Evolutionary conservation across 2,329 filamentous ascomycete genomes (phyloP), one percentile per base, ranked within the genome.

Genomic region (Cladosporium sp.): DNA sequence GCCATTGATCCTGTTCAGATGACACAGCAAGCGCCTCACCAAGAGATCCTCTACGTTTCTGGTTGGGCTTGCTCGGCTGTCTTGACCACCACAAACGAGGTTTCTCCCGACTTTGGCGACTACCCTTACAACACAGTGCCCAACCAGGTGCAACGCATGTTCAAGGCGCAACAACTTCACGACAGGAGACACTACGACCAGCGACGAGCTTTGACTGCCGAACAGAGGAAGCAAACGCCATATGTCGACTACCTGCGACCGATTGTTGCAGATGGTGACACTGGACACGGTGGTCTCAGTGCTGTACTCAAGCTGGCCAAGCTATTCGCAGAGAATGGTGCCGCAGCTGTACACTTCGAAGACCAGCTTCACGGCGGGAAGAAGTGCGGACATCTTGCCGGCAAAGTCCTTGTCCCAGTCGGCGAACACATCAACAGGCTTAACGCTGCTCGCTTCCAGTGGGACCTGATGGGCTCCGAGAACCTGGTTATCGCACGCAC

Each of bases 81-180:
- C 23, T 83, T 99, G 55, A 98, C 94, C 4, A 89, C 89, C 11
- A 98, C 95, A 44, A 98, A 99, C 81, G 95, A 99, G 78, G 95
- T 99, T 31, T 97, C 93, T 0, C 91, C 95, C 52, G 95, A 99
- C 78, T 97, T 98, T 80, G 95, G 95, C 74, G 95, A 99, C 80
- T 99, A 99, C 78, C 95, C 95, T 0, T 99, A 99, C 82, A 98
- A 98, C 77, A 99, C 95, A 0, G 95, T 99, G 5, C 95, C 95
- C 10, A 98, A 98, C 80, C 95, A 98, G 78, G 95, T 99, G 4
- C 93, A 99, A 81, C 88, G 95, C 69, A 82, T 99, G 61, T 92
- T 96, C 81, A 98, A 98, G 81, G 95, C 95, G 4, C 95, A 99
- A 79, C 93, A 93, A 70, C 89, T 98, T 83, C 95, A 99, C 78